Percentiles rank a stretch among this genome's conserved stretches.
Conservation (phyloP, 2,329 filamentous ascomycete species). For the Verticillium albo-atrum region DNA sequence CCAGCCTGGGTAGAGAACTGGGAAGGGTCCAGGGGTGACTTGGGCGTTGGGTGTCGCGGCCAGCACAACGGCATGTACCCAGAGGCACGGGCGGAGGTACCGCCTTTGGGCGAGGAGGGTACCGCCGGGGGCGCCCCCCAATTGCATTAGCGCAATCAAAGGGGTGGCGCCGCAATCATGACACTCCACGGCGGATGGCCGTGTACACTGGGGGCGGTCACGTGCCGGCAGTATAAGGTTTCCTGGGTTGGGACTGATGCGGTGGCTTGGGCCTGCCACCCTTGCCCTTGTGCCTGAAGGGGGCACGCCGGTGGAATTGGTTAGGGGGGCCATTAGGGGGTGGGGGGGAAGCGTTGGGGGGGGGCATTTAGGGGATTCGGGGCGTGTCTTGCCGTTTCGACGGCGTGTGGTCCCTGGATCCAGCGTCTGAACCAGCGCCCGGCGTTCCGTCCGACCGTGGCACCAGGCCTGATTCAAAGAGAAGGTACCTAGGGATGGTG, state of each 20-base stretch:
- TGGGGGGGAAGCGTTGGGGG: neutral
- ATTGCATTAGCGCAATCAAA: conserved; percentile 13
- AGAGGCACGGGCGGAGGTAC: neutral
- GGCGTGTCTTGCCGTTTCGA: neutral
- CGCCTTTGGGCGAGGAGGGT: neutral
- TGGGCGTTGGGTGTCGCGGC: neutral
- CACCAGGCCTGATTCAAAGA: too few relatives aligned
- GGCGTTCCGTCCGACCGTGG: neutral
- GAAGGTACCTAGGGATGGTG: too few relatives aligned
- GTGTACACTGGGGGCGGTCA: neutral
- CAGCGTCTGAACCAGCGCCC: neutral
- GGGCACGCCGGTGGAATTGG: neutral
- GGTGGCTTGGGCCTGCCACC: neutral
- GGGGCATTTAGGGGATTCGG: neutral
- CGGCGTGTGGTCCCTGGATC: neutral
- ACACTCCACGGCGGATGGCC: neutral
- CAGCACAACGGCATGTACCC: neutral
- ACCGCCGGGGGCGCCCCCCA: conserved; percentile 3
- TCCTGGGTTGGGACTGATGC: neutral
- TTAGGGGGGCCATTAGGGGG: neutral
- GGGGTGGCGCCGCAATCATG: neutral
- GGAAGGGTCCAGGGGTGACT: neutral
- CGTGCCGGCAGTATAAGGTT: neutral
- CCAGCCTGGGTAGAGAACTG: neutral
- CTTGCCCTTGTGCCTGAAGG: neutral